phyloP scores from a whole-genome alignment of 75 land plant species.

The Azolla pinnata region DNA sequence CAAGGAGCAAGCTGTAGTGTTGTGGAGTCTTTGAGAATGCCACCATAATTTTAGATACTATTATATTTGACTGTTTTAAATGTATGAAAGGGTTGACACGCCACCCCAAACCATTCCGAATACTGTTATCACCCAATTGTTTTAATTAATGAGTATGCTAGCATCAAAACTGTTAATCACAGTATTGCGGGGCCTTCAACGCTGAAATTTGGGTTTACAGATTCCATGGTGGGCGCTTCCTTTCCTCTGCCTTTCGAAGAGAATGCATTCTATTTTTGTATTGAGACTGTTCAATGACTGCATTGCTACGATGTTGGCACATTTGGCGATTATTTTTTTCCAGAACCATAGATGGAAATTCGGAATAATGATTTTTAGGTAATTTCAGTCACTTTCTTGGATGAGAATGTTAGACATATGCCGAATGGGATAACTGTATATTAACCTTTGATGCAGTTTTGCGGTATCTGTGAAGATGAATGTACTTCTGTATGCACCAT shows the following conservation, averaged over 20 bases:
- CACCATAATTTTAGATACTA: no score
- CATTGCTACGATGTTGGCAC: constrained; percentile 71
- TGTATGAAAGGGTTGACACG: no score
- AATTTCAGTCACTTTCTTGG: neutral
- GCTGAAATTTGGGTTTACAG: constrained; percentile 23
- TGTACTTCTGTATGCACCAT: constrained; percentile 81
- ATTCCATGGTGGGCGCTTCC: constrained; percentile 89
- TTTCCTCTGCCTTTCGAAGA: constrained; percentile 73
- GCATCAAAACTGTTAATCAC: neutral
- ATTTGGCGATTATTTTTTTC: constrained; percentile 55
- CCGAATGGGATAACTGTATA: neutral
- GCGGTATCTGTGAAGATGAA: constrained; percentile 98
- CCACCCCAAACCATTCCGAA: no score
- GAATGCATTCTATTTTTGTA: constrained; percentile 92
- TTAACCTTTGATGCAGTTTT: constrained; percentile 32
- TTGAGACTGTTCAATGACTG: constrained; percentile 96
- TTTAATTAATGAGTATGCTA: no score
- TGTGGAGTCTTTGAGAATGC: no score
- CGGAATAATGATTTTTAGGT: constrained; percentile 78
- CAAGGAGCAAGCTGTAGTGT: no score
- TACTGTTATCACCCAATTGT: no score
- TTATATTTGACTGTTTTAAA: no score
- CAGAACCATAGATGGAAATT: constrained; percentile 62
- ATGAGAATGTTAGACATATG: constrained; percentile 3
- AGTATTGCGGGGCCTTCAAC: neutral